phyloP scores from a whole-genome alignment of 176 grass and related monocot species.

The Metroxylon sagu region DNA sequence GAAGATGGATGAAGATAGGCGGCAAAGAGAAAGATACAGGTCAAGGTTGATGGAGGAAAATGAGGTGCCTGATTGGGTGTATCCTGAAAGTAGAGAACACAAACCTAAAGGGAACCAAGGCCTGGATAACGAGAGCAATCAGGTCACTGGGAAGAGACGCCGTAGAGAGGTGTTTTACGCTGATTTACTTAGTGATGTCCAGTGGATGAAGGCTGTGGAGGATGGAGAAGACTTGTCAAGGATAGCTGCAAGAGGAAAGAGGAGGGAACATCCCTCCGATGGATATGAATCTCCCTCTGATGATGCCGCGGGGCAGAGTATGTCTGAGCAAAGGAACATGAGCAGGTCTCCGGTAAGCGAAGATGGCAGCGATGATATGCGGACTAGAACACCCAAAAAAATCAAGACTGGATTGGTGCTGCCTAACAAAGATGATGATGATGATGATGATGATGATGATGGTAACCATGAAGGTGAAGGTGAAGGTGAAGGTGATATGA shows the following conservation, averaged over 20 bases:
- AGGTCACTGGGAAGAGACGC: slow-evolving; percentile 53
- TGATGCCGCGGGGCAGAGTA: slow-evolving; percentile 22
- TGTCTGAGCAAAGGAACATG: slow-evolving; percentile 26
- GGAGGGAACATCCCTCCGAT: slow-evolving; percentile 35
- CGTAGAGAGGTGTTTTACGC: slow-evolving; percentile 90
- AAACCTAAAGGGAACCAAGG: slow-evolving; percentile 27
- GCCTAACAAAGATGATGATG: slow-evolving; percentile 18
- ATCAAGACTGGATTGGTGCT: not conserved
- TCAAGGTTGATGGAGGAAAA: slow-evolving; percentile 82
- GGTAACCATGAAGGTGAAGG: slow-evolving; percentile 19
- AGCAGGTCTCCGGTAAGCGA: slow-evolving; percentile 24
- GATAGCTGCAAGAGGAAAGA: slow-evolving; percentile 51
- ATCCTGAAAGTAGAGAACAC: slow-evolving; percentile 31
- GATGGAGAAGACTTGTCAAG: slow-evolving; percentile 58
- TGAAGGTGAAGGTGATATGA: slow-evolving; percentile 30
- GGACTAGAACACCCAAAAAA: not conserved
- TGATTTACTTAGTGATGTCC: slow-evolving; percentile 60
- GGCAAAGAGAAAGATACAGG: slow-evolving; percentile 76
- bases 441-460: slow-evolving; percentile 21
- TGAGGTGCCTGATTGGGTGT: slow-evolving; percentile 96
- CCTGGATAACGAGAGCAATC: slow-evolving; percentile 28
- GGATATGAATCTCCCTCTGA: slow-evolving; percentile 21
- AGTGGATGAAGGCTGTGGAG: slow-evolving; percentile 88
- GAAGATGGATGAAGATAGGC: slow-evolving; percentile 98
- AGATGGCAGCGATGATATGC: slow-evolving; percentile 21